Percentiles rank a stretch among this genome's conserved stretches.
Conservation (phyloP, 805 yeast genomes). For the Spathaspora hagerdaliae region DNA sequence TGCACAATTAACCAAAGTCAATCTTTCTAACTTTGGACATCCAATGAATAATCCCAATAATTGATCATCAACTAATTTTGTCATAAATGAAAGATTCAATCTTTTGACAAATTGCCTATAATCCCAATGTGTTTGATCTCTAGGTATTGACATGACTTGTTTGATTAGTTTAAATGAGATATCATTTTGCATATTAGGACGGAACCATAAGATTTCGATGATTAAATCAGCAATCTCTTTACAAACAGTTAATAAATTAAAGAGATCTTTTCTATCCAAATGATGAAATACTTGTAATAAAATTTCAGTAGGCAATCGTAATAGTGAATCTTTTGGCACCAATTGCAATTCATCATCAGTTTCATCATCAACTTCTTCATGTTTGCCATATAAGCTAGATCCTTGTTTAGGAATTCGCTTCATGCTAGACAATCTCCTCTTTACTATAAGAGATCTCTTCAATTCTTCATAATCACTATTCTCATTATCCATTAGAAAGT, state of each 20-base stretch:
- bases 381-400: background rate
- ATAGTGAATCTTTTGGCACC: conserved; percentile 30
- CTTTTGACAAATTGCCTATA: conserved; percentile 70
- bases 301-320: conserved; percentile 55
- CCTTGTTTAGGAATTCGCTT: conserved; percentile 1
- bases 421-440: conserved; percentile 19
- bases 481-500: conserved; percentile 32
- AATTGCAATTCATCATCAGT: conserved; percentile 5
- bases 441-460: conserved; percentile 27
- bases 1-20: conserved; percentile 79
- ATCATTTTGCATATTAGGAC: conserved; percentile 66
- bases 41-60: conserved; percentile 58
- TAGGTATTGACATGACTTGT: conserved; percentile 49
- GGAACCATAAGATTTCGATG: conserved; percentile 80
- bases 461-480: conserved; percentile 30
- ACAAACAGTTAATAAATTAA: conserved; percentile 66
- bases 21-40: conserved; percentile 75
- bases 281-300: conserved; percentile 63
- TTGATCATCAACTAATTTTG: conserved; percentile 61
- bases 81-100: conserved; percentile 73
- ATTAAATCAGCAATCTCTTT: conserved; percentile 74
- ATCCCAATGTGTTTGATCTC: conserved; percentile 54
- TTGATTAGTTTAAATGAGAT: conserved; percentile 49
- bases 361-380: conserved; percentile 2
- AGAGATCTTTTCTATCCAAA: conserved; percentile 58